Conservation (phyloP, 192 early-diverging fungal genomes). For the Mortierella claussenii region DNA sequence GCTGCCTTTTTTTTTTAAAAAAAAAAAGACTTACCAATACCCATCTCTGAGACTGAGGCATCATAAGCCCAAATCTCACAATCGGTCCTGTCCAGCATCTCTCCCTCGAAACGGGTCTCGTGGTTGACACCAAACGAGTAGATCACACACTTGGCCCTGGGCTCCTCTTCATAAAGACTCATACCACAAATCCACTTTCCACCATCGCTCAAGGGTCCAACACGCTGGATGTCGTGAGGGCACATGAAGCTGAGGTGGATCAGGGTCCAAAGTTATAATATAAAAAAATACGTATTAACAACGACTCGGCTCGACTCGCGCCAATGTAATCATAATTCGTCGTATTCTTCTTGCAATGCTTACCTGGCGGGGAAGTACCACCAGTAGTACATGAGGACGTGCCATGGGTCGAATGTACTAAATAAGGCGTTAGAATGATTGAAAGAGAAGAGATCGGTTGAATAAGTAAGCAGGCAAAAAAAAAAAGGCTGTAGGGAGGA, state of each 20-base stretch:
- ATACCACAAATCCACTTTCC: slow-evolving; percentile 26
- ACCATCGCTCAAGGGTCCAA: slow-evolving; percentile 46
- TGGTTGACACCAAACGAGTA: slow-evolving; percentile 51
- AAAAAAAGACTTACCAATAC: slow-evolving; percentile 24
- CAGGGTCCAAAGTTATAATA: too few species aligned
- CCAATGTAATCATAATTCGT: too few species aligned
- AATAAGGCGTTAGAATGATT: too few species aligned
- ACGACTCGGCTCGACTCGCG: too few species aligned
- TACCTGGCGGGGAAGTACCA: slow-evolving; percentile 51
- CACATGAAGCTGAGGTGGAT: slow-evolving; percentile 36
- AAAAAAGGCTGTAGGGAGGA: too few species aligned
- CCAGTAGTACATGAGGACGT: slow-evolving; percentile 20
- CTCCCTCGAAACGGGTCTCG: slow-evolving; percentile 41
- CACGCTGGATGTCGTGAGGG: slow-evolving; percentile 45
- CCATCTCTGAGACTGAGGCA: slow-evolving; percentile 31
- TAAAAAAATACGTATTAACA: too few species aligned
- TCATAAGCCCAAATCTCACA: slow-evolving; percentile 49
- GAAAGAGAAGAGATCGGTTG: background rate
- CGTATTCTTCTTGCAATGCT: too few species aligned
- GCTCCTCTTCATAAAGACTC: slow-evolving; percentile 44
- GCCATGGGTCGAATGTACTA: slow-evolving; percentile 33
- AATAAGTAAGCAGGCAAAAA: too few species aligned
- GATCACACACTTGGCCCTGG: slow-evolving; percentile 39
- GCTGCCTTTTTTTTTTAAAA: too few species aligned
- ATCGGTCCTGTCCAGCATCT: slow-evolving; percentile 41